A percentile compares a stretch with the other conserved stretches of the same genome.
These are phyloP conservation scores for Erodium moschatum DNA, from an alignment of 441 rosid genomes.

Conservation along the genomic window DNA sequence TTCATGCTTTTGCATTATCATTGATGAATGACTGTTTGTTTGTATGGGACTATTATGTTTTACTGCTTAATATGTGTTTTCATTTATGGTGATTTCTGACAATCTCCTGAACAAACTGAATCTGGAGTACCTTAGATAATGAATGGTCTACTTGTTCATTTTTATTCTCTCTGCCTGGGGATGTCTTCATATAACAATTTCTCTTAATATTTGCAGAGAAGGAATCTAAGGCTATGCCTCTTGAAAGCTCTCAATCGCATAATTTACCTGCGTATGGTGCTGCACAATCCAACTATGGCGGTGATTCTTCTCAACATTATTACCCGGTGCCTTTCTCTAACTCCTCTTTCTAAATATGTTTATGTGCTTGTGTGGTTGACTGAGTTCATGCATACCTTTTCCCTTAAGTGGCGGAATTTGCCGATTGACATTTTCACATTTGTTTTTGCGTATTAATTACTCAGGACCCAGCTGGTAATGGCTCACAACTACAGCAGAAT, in stretches of 20 bases:
- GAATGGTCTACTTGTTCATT: not conserved
- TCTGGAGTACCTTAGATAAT: not conserved
- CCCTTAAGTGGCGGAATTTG: not conserved
- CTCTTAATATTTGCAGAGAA: slow-evolving; percentile 36
- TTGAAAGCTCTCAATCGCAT: slow-evolving; percentile 36
- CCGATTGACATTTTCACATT: not conserved
- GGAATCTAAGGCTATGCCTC: slow-evolving; percentile 37
- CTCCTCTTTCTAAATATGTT: not conserved
- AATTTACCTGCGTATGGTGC: slow-evolving; percentile 26
- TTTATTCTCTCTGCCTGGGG: not conserved
- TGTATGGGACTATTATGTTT: not conserved
- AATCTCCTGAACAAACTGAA: not conserved
- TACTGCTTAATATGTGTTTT: not conserved
- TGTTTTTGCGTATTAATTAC: slow-evolving; percentile 19
- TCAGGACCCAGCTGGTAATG: slow-evolving; percentile 30
- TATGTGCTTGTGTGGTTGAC: slow-evolving; percentile 14
- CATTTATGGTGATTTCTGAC: not conserved
- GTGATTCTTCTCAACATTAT: slow-evolving; percentile 37
- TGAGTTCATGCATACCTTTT: not conserved
- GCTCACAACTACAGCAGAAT: slow-evolving; percentile 38
- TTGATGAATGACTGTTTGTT: not conserved
- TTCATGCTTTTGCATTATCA: not conserved
- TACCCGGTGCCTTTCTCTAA: slow-evolving; percentile 43
- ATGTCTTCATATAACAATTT: slow-evolving; percentile 14
- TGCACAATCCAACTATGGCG: slow-evolving; percentile 27